Base-by-base conservation (phyloP, 768 basidiomycete species). In the Leccinum subgranulosum region DNA sequence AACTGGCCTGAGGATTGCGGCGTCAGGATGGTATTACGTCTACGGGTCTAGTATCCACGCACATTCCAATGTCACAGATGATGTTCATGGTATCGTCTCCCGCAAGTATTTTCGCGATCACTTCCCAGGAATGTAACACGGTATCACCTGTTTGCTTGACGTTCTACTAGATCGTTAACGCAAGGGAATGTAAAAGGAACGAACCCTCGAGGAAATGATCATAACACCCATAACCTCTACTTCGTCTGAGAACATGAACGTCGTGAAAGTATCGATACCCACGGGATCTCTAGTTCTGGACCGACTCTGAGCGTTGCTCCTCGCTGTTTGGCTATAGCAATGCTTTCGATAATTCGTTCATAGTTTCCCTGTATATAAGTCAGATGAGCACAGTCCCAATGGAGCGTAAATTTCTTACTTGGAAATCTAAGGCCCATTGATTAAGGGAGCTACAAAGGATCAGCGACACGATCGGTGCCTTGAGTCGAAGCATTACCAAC, bases 41-140 rank as follows among this genome's bases (percentile, higher is more conserved):
- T 8, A 9, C 10, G 7, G 11, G 21, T 28, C 3, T 14, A 23
- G 23, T 23, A 64, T 29, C 19, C 25, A 62, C 90, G 60, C 50
- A 94, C 97, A 99, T 98, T 62, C 97, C 97, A 45, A 98, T 84
- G 73, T 99, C 97, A 66, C 96, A 98, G 28, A 99, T 77, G 52
- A 99, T 97, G n/a, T 81, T 93, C 64, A 80, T 74, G 1, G 88
- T 84, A 25, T 86, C 88, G 29, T 91, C 89, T 1, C 87, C 87
- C 7, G 85, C 77, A 25, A 99, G 77, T 51, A 99, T 88, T 70
- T 92, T 90, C n/a, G 88, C 91, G 17, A 99, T 82, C 6, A 96
- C 90, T 74, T 99, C 95, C 96, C 95, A 98, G 2, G 97, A 95
- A 73, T 99, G 97, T 17, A 97, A 80, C 48, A 90, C 84, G 9